phyloP scores from a whole-genome alignment of 495 filamentous ascomycete genomes.

The Halenospora varia region DNA sequence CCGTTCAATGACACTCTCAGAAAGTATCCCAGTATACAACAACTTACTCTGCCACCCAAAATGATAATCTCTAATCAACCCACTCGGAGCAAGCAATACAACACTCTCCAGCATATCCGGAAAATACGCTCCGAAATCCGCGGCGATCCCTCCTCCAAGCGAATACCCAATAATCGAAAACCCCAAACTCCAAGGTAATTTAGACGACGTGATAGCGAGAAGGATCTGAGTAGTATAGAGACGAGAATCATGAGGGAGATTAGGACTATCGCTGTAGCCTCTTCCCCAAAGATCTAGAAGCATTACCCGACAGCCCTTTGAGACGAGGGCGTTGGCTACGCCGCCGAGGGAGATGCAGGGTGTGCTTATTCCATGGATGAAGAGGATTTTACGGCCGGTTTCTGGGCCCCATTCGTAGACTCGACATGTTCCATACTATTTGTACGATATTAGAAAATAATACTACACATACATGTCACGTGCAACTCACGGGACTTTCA shows the following conservation, averaged over 20 bases:
- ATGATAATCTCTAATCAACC: constrained; percentile 63
- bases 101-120: constrained; percentile 61
- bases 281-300: constrained; percentile 38
- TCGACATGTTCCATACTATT: constrained; percentile 72
- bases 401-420: constrained; percentile 92
- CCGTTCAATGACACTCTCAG: constrained; percentile 48
- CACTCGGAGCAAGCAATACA: constrained; percentile 70
- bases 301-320: constrained; percentile 77
- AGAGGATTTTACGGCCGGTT: constrained; percentile 69
- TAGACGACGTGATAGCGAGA: constrained; percentile 64
- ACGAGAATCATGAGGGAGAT: constrained; percentile 64
- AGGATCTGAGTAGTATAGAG: constrained; percentile 76
- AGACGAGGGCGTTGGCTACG: constrained; percentile 64
- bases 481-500: constrained; percentile 45
- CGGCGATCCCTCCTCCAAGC: constrained; percentile 74
- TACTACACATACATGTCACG: not conserved
- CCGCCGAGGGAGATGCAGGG: constrained; percentile 68
- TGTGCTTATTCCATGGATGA: constrained; percentile 85
- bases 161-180: constrained; percentile 82
- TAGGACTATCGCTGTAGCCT: constrained; percentile 31
- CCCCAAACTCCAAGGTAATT: constrained; percentile 34
- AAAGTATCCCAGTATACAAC: constrained; percentile 58
- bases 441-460: constrained; percentile 16
- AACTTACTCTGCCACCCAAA: constrained; percentile 55
- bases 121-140: constrained; percentile 69